Evolutionary conservation across 371 early-diverging fungal species (phyloP).

Genomic region (Mucor irregularis): DNA sequence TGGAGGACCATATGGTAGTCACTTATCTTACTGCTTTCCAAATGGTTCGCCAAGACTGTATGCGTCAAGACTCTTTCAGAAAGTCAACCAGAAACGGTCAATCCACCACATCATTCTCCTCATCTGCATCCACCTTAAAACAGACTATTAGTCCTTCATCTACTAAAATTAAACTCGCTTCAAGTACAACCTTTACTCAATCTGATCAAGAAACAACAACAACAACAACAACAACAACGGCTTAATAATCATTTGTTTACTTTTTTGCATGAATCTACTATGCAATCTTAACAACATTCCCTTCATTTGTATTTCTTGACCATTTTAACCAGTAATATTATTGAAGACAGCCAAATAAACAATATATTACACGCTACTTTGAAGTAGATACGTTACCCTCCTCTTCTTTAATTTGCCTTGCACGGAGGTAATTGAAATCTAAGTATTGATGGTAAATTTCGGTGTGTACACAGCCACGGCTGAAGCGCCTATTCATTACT

Average conservation of each 20-base stretch:
- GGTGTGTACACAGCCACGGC: too few species aligned
- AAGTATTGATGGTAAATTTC: too few species aligned
- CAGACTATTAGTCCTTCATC: neutral
- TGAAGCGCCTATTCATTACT: too few species aligned
- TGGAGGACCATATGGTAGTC: conserved; percentile 53
- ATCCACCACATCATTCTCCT: conserved; percentile 9
- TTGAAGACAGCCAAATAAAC: too few species aligned
- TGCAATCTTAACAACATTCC: too few species aligned
- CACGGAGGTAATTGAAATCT: too few species aligned
- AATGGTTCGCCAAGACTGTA: conserved; percentile 40
- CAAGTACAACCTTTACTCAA: neutral
- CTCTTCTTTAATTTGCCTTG: too few species aligned
- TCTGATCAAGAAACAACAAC: neutral
- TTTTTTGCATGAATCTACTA: neutral
- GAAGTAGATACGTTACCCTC: too few species aligned
- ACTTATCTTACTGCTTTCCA: conserved; percentile 50
- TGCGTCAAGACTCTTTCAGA: conserved; percentile 26
- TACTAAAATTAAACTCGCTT: conserved; percentile 6
- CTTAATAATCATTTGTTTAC: too few species aligned
- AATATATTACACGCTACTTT: too few species aligned
- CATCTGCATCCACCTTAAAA: conserved; percentile 16
- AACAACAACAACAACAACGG: neutral
- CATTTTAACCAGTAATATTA: too few species aligned
- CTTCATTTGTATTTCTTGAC: too few species aligned
- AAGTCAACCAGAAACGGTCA: neutral